phyloP scores from a whole-genome alignment of 2,329 filamentous ascomycete genomes.

The Cordyceps javanica region DNA sequence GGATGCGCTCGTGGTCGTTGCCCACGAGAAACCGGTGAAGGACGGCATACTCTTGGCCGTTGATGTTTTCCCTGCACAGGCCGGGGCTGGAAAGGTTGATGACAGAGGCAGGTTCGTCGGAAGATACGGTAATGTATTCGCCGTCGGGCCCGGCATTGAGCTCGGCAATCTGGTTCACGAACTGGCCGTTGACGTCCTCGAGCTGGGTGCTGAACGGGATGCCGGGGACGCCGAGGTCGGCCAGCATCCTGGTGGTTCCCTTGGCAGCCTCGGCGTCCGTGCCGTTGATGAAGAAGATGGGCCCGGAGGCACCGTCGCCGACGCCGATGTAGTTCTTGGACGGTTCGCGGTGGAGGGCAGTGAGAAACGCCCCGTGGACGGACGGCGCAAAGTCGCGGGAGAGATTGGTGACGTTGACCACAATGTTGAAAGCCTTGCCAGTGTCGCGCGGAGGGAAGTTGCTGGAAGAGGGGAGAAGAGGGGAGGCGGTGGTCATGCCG shows the following conservation, averaged over 20 bases:
- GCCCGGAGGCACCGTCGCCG: conserved; percentile 9
- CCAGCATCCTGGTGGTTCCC: background rate
- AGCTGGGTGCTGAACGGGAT: background rate
- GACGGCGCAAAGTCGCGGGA: conserved; percentile 26
- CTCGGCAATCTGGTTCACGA: background rate
- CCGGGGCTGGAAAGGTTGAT: background rate
- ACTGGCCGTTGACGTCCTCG: background rate
- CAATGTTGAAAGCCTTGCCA: conserved; percentile 26
- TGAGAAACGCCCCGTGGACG: conserved; percentile 28
- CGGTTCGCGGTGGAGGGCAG: conserved; percentile 31
- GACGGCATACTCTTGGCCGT: background rate
- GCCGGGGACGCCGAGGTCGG: background rate
- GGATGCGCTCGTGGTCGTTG: background rate
- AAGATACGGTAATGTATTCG: background rate
- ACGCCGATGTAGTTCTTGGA: conserved; percentile 29
- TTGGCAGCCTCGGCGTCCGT: background rate
- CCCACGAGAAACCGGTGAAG: background rate
- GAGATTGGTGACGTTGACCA: conserved; percentile 33
- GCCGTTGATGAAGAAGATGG: conserved; percentile 25
- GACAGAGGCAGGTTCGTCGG: background rate
- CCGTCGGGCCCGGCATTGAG: background rate
- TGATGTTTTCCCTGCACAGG: background rate
- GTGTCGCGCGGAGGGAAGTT: background rate
- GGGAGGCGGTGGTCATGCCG: conserved; percentile 3
- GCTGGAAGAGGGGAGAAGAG: background rate